These are phyloP conservation scores for Fusarium cicatricum DNA, from an alignment of 2,329 filamentous ascomycete genomes.

Conservation along the genomic window DNA sequence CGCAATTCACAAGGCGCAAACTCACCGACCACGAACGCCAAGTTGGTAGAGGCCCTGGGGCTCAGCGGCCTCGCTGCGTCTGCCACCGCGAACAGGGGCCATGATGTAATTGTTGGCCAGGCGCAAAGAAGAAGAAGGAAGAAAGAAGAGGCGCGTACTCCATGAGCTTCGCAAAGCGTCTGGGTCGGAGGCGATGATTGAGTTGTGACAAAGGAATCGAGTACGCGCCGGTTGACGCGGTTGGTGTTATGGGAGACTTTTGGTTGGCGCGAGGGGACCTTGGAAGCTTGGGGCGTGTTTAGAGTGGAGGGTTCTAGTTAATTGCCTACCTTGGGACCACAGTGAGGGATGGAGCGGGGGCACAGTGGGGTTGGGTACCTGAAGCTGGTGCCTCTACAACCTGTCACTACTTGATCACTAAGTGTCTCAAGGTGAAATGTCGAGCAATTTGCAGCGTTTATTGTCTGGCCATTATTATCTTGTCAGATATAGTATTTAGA, in stretches of 20 bases:
- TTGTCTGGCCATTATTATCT: too few relatives aligned
- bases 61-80: constrained; percentile 43
- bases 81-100: constrained; percentile 44
- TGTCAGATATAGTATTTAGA: too few relatives aligned
- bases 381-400: background rate
- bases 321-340: too few relatives aligned
- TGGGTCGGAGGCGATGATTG: background rate
- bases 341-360: constrained; percentile 12
- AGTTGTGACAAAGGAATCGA: constrained; percentile 12
- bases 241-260: constrained; percentile 34
- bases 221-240: constrained; percentile 38
- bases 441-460: too few relatives aligned
- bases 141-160: too few relatives aligned
- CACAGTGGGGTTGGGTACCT: constrained; percentile 10
- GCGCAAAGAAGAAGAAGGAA: background rate
- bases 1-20: constrained; percentile 12
- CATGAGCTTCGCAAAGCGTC: too few relatives aligned
- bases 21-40: constrained; percentile 51
- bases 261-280: constrained; percentile 20
- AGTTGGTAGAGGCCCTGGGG: constrained; percentile 47
- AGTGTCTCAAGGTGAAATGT: too few relatives aligned
- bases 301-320: constrained; percentile 20
- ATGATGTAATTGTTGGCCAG: constrained; percentile 33
- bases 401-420: too few relatives aligned
- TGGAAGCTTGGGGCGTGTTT: constrained; percentile 32